Conservation (phyloP, 805 yeast genomes). For the Jamesozyma jinghongensis region DNA sequence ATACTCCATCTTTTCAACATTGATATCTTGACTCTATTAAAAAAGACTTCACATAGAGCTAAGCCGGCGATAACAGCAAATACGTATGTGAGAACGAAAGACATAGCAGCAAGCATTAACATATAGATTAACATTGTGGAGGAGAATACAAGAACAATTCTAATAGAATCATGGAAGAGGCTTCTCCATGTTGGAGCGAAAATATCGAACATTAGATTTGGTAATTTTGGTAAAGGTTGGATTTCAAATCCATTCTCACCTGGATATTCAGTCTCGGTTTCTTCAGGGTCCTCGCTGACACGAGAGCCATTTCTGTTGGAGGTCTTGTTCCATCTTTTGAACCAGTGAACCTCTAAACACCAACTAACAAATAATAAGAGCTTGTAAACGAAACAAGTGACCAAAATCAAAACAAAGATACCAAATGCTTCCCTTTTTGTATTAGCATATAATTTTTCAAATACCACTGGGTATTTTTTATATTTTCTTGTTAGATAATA, state of each 20-base stretch:
- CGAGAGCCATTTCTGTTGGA: not conserved
- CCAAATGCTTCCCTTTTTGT: slow-evolving; percentile 62
- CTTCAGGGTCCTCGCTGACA: slow-evolving; percentile 11
- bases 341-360: slow-evolving; percentile 57
- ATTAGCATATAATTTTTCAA: slow-evolving; percentile 44
- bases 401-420: slow-evolving; percentile 53
- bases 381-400: slow-evolving; percentile 48
- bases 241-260: slow-evolving; percentile 6
- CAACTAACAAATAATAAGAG: slow-evolving; percentile 50
- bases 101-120: slow-evolving; percentile 73
- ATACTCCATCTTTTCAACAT: slow-evolving; percentile 28
- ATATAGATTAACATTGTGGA: slow-evolving; percentile 63
- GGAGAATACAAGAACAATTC: slow-evolving; percentile 47
- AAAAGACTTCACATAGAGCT: slow-evolving; percentile 60
- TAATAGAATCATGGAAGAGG: slow-evolving; percentile 38
- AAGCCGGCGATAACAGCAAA: slow-evolving; percentile 67
- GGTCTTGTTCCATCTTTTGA: slow-evolving; percentile 36
- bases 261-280: slow-evolving; percentile 30
- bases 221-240: slow-evolving; percentile 21
- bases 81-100: slow-evolving; percentile 55
- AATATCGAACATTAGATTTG: slow-evolving; percentile 23
- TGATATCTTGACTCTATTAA: slow-evolving; percentile 41
- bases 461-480: slow-evolving; percentile 52
- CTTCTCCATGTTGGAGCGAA: slow-evolving; percentile 24
- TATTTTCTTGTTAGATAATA: slow-evolving; percentile 45